Base-by-base conservation (phyloP, 1,284 basidiomycete species). In the Leccinum colubrinum region DNA sequence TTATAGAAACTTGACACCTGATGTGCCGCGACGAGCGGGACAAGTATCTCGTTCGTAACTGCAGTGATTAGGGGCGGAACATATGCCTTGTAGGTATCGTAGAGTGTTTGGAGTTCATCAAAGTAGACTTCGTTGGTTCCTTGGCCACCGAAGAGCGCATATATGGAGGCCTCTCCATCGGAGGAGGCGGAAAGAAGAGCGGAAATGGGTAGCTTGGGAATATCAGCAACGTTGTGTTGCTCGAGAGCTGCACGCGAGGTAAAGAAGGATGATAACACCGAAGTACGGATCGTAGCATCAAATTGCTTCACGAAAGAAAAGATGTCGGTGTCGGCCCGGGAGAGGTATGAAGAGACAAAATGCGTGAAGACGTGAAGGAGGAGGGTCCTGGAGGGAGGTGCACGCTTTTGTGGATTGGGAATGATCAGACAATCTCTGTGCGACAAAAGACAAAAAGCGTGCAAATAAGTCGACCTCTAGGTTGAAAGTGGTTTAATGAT, bases 91-190 rank as follows among this genome's bases (percentile, higher is more conserved):
- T 98, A 98, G 63, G 88, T 90, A 78, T 97, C 90, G 78, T 92
- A 97, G 62, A 99, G 87, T 52, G 81, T 81, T 79, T 97, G 93
- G 20, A 99, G 86, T 80, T 98, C 97, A 74, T 96, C 92, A 76
- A 98, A 95, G 81, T 98, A 98, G 66, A 97, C 92, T 78, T 99
- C 97, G 77, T 98, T 98, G 67, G 92, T 94, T 67, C 97, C 97
- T 77, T 99, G 97, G n/a, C 97, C 97, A 65, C 97, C 97, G 72
- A 99, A 99, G 61, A 99, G 82, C 61, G 93, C 97, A 79, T 93
- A 98, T 66, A 97, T 80, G 63, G 91, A 33, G 37, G 94, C 90
- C 59, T 91, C 83, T 58, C 87, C 87, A 25, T 84, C 78, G 61
- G 81, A 77, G 54, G 88, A 88, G 30, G 92, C 90, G 17, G 82